Evolutionary conservation across 371 early-diverging fungal genomes (phyloP).

Genomic region (Mucor lusitanicus): DNA sequence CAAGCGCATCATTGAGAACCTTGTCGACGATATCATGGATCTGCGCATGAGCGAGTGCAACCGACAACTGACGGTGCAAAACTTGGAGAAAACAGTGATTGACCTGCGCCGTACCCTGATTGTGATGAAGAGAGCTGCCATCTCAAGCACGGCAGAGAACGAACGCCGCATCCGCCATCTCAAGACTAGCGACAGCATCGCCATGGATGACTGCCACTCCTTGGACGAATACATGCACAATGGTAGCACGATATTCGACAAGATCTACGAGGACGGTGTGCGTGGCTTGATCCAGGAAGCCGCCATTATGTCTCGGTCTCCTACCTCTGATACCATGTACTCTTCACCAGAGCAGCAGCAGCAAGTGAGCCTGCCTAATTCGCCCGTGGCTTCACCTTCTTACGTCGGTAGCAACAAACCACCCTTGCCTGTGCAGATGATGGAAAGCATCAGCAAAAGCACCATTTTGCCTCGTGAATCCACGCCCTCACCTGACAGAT

Average conservation of each 20-base stretch:
- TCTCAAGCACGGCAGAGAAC: conserved; percentile 71
- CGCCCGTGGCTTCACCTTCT: conserved; percentile 21
- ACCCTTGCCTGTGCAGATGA: not conserved
- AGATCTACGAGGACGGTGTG: conserved; percentile 60
- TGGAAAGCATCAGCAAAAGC: conserved; percentile 2
- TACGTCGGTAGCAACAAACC: not conserved
- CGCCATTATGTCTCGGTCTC: conserved; percentile 9
- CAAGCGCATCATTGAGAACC: conserved; percentile 66
- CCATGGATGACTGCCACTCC: conserved; percentile 21
- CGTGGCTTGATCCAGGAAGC: conserved; percentile 35
- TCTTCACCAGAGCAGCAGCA: not conserved
- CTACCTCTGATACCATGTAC: not conserved
- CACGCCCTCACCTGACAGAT: conserved; percentile 51
- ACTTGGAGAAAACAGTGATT: conserved; percentile 69
- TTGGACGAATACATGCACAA: conserved; percentile 48
- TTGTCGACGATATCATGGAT: conserved; percentile 82
- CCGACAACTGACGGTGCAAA: conserved; percentile 56
- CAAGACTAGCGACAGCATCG: conserved; percentile 25
- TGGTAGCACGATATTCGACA: conserved; percentile 57
- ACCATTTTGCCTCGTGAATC: conserved; percentile 17
- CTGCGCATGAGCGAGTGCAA: conserved; percentile 65
- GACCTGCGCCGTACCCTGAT: conserved; percentile 74
- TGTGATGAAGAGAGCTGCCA: conserved; percentile 76
- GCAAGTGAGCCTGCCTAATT: conserved; percentile 18
- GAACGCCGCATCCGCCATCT: conserved; percentile 72